phyloP scores from a whole-genome alignment of 2,329 filamentous ascomycete species.

The Neopestalotiopsis sp. region DNA sequence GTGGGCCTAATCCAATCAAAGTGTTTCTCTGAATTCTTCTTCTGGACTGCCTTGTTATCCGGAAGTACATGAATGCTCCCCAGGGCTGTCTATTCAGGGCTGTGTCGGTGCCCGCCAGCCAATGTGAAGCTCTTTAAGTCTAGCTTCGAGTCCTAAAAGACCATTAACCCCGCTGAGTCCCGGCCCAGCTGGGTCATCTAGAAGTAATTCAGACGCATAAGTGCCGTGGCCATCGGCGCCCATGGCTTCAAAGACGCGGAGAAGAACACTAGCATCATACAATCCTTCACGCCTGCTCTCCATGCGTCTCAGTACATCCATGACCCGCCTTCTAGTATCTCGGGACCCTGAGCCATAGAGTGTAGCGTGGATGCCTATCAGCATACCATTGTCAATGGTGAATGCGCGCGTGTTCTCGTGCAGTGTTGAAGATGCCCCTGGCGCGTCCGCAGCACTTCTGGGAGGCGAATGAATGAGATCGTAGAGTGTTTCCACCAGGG shows the following conservation, averaged over 20 bases:
- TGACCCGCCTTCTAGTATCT: slow-evolving; percentile 10
- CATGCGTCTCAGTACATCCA: slow-evolving; percentile 11
- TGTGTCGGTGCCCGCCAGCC: not conserved
- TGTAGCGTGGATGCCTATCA: slow-evolving; percentile 11
- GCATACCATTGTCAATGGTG: slow-evolving; percentile 15
- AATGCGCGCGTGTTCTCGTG: slow-evolving; percentile 3
- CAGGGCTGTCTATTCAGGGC: not conserved
- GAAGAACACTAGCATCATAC: slow-evolving; percentile 11
- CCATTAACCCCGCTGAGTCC: slow-evolving; percentile 3
- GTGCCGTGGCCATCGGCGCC: slow-evolving; percentile 10
- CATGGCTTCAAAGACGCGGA: slow-evolving; percentile 9
- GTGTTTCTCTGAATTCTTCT: not conserved
- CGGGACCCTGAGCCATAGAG: not conserved
- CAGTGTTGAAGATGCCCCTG: not conserved
- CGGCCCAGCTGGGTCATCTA: slow-evolving; percentile 13
- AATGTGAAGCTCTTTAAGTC: not conserved
- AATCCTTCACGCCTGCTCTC: slow-evolving; percentile 14
- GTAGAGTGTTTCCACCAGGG: not conserved
- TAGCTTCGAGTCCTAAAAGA: slow-evolving; percentile 9
- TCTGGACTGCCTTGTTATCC: not conserved
- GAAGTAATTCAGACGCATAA: slow-evolving; percentile 5
- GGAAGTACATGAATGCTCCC: not conserved
- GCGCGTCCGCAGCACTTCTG: no score
- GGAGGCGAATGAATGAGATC: not conserved
- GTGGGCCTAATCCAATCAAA: no score